Evolutionary conservation across 495 filamentous ascomycete species (phyloP).

Genomic region (Penicillium waksmanii): DNA sequence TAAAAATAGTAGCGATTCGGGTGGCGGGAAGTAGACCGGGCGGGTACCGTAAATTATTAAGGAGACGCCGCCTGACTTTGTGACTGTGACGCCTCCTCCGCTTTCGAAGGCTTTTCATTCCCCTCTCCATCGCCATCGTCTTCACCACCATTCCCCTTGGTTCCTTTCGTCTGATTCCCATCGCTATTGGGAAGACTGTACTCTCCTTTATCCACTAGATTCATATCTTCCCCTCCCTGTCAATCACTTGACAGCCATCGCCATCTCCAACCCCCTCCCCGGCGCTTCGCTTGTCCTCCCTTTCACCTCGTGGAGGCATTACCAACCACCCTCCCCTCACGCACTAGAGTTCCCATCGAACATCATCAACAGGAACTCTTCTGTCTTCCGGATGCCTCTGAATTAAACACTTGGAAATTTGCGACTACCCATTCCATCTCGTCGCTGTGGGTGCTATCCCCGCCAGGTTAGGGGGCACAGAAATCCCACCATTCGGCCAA

Average conservation of each 20-base stretch:
- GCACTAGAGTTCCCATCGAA: neutral
- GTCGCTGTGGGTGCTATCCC: constrained; percentile 21
- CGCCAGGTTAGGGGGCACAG: constrained; percentile 27
- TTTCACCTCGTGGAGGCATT: constrained; percentile 11
- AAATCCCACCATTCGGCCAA: constrained; percentile 17
- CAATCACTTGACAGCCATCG: neutral
- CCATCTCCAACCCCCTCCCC: neutral
- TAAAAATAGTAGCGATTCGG: constrained; percentile 19
- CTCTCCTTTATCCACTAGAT: constrained; percentile 6
- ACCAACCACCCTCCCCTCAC: constrained; percentile 6
- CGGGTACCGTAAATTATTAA: constrained; percentile 36
- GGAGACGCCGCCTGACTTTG: constrained; percentile 24
- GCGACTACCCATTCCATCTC: constrained; percentile 18
- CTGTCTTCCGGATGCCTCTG: constrained; percentile 28
- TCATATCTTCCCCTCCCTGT: neutral
- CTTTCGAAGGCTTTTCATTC: constrained; percentile 38
- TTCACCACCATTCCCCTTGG: constrained; percentile 10
- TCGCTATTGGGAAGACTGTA: neutral
- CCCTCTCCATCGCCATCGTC: constrained; percentile 20
- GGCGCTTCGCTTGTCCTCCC: constrained; percentile 8
- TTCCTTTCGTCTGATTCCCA: constrained; percentile 1
- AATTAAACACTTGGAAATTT: constrained; percentile 12
- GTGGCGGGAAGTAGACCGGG: constrained; percentile 29
- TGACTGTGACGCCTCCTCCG: constrained; percentile 31
- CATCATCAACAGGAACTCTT: constrained; percentile 9